Evolutionary conservation across 805 yeast species (phyloP).

Genomic region (Saccharomycopsis sp.): DNA sequence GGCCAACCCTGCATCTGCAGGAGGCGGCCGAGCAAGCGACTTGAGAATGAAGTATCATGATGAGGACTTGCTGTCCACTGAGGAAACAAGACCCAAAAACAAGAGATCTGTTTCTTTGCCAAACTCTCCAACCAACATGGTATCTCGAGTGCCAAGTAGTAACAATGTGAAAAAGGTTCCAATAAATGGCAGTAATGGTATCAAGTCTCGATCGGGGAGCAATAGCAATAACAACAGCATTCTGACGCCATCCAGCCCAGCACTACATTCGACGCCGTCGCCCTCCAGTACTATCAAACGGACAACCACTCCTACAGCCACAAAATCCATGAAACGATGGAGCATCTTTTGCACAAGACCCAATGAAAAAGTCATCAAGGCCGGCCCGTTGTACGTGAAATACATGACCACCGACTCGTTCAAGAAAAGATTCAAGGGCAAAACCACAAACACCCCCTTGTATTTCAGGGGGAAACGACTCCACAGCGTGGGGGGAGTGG

Average conservation of each 20-base stretch:
- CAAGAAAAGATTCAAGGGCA: conserved; percentile 42
- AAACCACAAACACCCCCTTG: conserved; percentile 44
- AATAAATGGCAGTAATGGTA: too few species aligned
- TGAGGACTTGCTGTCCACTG: background rate
- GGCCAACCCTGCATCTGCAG: conserved; percentile 1
- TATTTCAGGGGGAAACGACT: conserved; percentile 29
- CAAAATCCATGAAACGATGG: background rate
- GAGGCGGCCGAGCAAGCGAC: conserved; percentile 6
- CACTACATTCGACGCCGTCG: background rate
- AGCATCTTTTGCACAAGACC: conserved; percentile 28
- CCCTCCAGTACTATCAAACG: background rate
- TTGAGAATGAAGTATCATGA: conserved; percentile 17
- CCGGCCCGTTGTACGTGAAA: conserved; percentile 37
- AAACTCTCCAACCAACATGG: conserved; percentile 4
- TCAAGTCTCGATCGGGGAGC: too few species aligned
- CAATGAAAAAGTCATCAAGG: conserved; percentile 42
- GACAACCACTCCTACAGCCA: background rate
- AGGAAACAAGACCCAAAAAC: background rate
- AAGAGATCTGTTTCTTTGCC: conserved; percentile 7
- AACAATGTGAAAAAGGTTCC: too few species aligned
- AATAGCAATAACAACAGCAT: too few species aligned
- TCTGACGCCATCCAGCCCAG: too few species aligned
- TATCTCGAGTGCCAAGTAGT: too few species aligned
- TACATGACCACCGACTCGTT: conserved; percentile 36
- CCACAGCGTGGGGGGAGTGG: conserved; percentile 3